Evolutionary conservation across 768 basidiomycete genomes (phyloP), one percentile per base, ranked within the genome.

Genomic region (Lanmaoa pseudosensibilis): DNA sequence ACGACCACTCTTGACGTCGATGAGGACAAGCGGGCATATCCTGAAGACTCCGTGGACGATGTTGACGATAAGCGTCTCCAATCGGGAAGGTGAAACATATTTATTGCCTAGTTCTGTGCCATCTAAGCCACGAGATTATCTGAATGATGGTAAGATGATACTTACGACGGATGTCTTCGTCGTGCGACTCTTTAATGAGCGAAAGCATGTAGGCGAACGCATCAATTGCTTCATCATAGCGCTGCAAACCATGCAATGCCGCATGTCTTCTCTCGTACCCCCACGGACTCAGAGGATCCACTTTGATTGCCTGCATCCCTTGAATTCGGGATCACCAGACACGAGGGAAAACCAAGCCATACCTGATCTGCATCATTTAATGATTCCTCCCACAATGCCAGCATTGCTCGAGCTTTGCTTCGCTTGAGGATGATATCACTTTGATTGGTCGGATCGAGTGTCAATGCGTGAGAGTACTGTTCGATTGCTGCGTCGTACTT

Each of bases 301-400:
- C 37, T 8, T 37, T 37, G 16, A 37, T 37, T 37, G 37, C 37
- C 16, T 37, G 37, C 37, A 9, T 37, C 9, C 16, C 15, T 37
- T 37, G 37, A 37, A 18, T 37, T 18, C 18, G 15, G 18, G 9
- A 8, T 18, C 37, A 2, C 18, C 18, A 4, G 37, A 37, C 18
- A 18, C 37, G 8, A 37, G 18, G 16, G 16, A 18, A 9, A 37
- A 8, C 37, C 16, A 37, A 37, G 16, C 27, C 19, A 25, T 58
- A 62, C 61, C 50, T 58, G 21, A 18, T 58, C 39, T 1, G 53
- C 60, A 36, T 62, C 60, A 3, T 0, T 23, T 5, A 62, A 11
- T 0, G 53, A 49, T 0, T 54, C 52, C 5, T 57, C 36, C 61
- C 55, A 62, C 0, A n/a, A 36, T 1, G 19, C 2, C 30, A 27